Conservation (phyloP, 345 rosid species). For the Triadica sebifera region DNA sequence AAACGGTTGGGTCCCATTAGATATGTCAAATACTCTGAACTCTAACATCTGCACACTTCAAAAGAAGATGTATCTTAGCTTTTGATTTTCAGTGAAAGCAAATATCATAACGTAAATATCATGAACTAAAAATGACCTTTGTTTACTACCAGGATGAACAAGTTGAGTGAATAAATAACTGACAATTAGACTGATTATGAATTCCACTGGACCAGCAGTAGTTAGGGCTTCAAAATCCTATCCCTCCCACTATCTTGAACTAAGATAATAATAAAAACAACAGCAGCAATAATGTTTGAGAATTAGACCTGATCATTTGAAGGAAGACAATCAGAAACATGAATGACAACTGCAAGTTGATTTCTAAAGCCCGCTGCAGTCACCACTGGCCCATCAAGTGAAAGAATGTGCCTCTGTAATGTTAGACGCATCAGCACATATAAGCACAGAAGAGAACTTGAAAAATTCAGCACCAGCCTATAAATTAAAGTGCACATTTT, state of each 20-base stretch:
- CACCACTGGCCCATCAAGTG: conserved; percentile 84
- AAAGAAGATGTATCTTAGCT: conserved; percentile 10
- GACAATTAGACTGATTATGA: background rate
- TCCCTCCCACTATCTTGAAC: background rate
- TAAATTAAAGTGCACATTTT: background rate
- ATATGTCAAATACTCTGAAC: conserved; percentile 60
- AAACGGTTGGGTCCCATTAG: conserved; percentile 50
- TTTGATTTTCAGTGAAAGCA: background rate
- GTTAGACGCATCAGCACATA: background rate
- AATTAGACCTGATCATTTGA: conserved; percentile 72
- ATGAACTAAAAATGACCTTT: too few species aligned
- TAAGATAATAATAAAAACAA: background rate
- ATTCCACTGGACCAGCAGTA: background rate
- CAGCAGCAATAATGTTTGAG: background rate
- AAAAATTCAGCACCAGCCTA: background rate
- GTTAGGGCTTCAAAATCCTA: background rate
- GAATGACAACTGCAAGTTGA: conserved; percentile 76
- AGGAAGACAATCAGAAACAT: conserved; percentile 77
- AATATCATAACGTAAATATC: conserved; percentile 9
- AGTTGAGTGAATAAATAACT: background rate
- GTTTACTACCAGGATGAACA: too few species aligned
- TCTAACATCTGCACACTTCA: conserved; percentile 64
- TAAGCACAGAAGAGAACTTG: background rate
- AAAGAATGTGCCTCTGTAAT: conserved; percentile 74
- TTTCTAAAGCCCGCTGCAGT: conserved; percentile 80